Base-by-base conservation (phyloP, 257 asterid genomes). In the Cynanchum wilfordii region DNA sequence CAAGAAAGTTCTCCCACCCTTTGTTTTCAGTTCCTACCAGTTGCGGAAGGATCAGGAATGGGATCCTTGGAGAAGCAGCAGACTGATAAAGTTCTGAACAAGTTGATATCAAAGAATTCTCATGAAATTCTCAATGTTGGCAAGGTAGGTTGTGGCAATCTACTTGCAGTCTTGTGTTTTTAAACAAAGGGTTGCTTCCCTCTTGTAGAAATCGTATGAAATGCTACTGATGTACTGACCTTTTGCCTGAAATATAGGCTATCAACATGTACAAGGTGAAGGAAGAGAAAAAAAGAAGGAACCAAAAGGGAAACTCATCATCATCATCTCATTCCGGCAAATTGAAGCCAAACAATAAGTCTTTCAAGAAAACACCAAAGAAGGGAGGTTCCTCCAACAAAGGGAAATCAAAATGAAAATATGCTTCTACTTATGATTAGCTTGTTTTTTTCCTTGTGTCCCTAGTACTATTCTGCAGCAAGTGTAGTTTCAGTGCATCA, bases 1-100 rank as follows among this genome's bases (percentile, higher is more conserved):
- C 12, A 10, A 44, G 56, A 42, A 73, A 44, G 40, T 65, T 62
- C 25, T 55, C 15, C 33, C 44, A 27, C 70, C 4, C 42, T 73
- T 38, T 59, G 24, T 73, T 16, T 83, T 66, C 89, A 95, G 99
- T 95, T 84, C 78, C 81, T 95, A 27, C 97, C 99, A 2, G 93
- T 88, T 45, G 96, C 75, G 6, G 99, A 90, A 84, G 99, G 99
- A 76, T 86, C 96, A 1, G 99, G 99, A 74, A 92, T 90, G 96
- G 97, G 96, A 44, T 76, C 90, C 17, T 66, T 88, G 70, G 99
- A 95, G 70, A 89, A 78, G 75, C 91, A 89, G 83, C 98, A 95
- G 74, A 90, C 91, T 0, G 98, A 92, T 70, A 92, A 89, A 69
- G 87, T 95, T 59, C 80, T 92, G 79, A 92, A 87, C 84, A 87